Percentiles rank a stretch among this genome's conserved stretches.
Conservation (phyloP, 139 green algal species). For the Volvox reticuliferus region DNA sequence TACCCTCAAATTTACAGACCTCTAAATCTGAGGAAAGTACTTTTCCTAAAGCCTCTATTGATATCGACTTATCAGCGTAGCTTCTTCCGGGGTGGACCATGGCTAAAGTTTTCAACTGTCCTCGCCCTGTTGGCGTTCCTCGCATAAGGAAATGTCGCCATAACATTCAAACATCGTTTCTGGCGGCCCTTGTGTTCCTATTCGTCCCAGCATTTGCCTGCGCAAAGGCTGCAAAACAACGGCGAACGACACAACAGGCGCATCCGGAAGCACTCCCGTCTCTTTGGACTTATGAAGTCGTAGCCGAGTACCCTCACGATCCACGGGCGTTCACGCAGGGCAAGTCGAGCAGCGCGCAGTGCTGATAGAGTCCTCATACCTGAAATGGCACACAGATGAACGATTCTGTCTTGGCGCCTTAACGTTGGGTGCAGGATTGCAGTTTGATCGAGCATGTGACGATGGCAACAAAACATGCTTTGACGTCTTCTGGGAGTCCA, state of each 20-base stretch:
- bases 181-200: not conserved
- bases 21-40: no score
- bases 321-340: constrained; percentile 88
- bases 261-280: not conserved
- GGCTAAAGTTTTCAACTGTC: not conserved
- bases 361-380: no score
- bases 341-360: not conserved
- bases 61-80: no score
- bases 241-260: not conserved
- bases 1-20: no score
- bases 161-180: no score
- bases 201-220: not conserved
- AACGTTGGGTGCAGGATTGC: constrained; percentile 65
- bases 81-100: not conserved
- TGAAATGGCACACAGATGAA: no score
- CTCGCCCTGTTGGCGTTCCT: not conserved
- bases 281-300: constrained; percentile 68
- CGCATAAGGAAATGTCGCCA: not conserved
- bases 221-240: not conserved
- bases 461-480: constrained; percentile 51
- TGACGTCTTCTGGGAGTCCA: constrained; percentile 88
- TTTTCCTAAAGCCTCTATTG: no score
- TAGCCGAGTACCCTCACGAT: constrained; percentile 83
- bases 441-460: constrained; percentile 77
- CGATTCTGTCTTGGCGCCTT: no score